These are phyloP conservation scores for Artemisia tridentata DNA, from an alignment of 129 eudicot genomes.

Conservation along the genomic window DNA sequence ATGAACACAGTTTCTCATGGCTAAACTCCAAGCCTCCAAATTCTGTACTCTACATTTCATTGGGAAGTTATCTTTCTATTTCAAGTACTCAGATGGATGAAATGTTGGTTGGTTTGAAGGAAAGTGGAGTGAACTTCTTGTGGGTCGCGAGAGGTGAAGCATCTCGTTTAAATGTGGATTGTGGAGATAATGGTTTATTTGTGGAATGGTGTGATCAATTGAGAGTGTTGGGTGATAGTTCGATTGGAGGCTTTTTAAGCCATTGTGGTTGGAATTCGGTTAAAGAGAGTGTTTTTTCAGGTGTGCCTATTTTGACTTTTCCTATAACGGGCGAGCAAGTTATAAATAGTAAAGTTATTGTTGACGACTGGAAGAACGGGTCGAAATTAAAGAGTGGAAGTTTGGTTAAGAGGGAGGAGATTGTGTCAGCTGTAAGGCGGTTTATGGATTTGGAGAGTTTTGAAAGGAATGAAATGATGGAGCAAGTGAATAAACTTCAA, in stretches of 20 bases:
- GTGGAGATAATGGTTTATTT: conserved; percentile 24
- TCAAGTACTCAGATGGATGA: conserved; percentile 49
- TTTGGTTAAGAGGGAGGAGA: conserved; percentile 19
- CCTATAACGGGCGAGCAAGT: conserved; percentile 36
- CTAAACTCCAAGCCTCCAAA: conserved; percentile 41
- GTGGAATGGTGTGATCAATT: conserved; percentile 44
- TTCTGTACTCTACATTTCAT: conserved; percentile 41
- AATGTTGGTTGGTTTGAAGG: conserved; percentile 34
- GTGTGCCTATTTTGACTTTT: conserved; percentile 42
- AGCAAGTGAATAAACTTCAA: conserved; percentile 2
- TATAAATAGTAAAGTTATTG: conserved; percentile 30
- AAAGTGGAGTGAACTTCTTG: conserved; percentile 32
- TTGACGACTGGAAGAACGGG: conserved; percentile 44
- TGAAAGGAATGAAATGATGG: conserved; percentile 36
- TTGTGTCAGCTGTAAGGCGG: conserved; percentile 21
- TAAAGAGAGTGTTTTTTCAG: conserved; percentile 28
- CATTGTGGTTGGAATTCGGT: conserved; percentile 49
- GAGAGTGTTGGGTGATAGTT: conserved; percentile 32
- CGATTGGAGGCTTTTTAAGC: conserved; percentile 32
- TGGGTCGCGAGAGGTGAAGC: conserved; percentile 37
- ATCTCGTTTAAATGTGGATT: conserved; percentile 4
- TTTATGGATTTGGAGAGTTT: conserved; percentile 35
- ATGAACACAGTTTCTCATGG: conserved; percentile 32
- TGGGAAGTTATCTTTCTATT: conserved; percentile 50
- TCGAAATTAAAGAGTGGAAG: conserved; percentile 23